phyloP scores from a whole-genome alignment of 495 filamentous ascomycete genomes.

The Penicillium fimorum region DNA sequence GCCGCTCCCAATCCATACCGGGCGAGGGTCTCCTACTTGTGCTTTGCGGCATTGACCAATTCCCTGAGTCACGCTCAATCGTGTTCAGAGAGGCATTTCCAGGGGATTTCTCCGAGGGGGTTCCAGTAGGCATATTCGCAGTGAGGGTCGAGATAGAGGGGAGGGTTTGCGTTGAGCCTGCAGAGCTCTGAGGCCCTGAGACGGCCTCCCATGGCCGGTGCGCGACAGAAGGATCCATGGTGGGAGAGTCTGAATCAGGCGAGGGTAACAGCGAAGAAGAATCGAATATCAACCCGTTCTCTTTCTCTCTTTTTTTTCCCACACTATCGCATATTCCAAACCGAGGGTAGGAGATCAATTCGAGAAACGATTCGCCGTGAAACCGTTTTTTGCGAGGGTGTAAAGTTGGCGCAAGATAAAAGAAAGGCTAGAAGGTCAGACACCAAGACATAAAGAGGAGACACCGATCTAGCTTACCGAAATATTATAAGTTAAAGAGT shows the following conservation, averaged over 20 bases:
- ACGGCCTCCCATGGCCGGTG: conserved; percentile 46
- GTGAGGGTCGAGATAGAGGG: conserved; percentile 51
- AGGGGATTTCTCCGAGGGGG: conserved; percentile 43
- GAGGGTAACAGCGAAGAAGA: background rate
- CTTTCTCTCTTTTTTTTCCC: background rate
- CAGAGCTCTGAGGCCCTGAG: conserved; percentile 38
- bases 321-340: conserved; percentile 34
- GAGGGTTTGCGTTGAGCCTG: conserved; percentile 43
- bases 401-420: background rate
- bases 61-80: conserved; percentile 50
- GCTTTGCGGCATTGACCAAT: conserved; percentile 53
- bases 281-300: conserved; percentile 16
- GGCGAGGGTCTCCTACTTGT: conserved; percentile 39
- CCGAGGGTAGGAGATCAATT: background rate
- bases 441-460: background rate
- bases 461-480: background rate
- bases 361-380: background rate
- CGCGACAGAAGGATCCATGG: conserved; percentile 42
- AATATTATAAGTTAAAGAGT: no score
- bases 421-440: conserved; percentile 6
- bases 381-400: background rate
- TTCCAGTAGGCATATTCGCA: conserved; percentile 36
- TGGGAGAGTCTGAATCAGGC: conserved; percentile 8
- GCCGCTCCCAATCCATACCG: conserved; percentile 10
- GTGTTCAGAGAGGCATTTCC: conserved; percentile 48